Conservation (phyloP, 2,329 filamentous ascomycete species). For the Ceratocystis lukuohia region DNA sequence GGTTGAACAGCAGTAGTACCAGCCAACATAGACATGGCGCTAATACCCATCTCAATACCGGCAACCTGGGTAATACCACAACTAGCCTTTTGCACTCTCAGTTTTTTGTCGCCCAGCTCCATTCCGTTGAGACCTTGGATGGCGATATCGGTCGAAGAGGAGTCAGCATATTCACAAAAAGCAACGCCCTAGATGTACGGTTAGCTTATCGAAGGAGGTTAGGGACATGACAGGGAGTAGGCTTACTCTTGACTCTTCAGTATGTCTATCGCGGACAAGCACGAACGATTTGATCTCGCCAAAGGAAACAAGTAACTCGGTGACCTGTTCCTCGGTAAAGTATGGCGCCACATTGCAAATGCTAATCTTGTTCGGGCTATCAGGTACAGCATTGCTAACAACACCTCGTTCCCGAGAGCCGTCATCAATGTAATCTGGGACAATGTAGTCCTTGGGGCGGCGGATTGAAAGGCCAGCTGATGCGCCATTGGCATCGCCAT, state of each 20-base stretch:
- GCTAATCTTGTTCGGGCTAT: slow-evolving; percentile 90
- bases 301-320: slow-evolving; percentile 79
- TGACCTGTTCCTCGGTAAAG: slow-evolving; percentile 81
- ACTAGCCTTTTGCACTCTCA: slow-evolving; percentile 80
- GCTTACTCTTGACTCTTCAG: slow-evolving; percentile 75
- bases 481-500: slow-evolving; percentile 40
- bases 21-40: slow-evolving; percentile 94
- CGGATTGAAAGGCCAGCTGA: slow-evolving; percentile 58
- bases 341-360: slow-evolving; percentile 80
- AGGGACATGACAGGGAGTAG: not conserved
- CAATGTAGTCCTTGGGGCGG: slow-evolving; percentile 93
- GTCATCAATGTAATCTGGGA: slow-evolving; percentile 60
- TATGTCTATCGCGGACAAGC: slow-evolving; percentile 72
- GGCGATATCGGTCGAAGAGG: slow-evolving; percentile 62
- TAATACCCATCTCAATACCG: slow-evolving; percentile 88
- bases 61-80: slow-evolving; percentile 87
- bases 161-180: slow-evolving; percentile 87
- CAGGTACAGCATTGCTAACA: slow-evolving; percentile 67
- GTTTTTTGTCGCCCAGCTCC: slow-evolving; percentile 73
- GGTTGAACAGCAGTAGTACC: slow-evolving; percentile 69
- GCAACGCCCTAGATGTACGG: slow-evolving; percentile 60
- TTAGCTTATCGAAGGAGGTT: slow-evolving; percentile 24
- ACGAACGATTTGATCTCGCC: slow-evolving; percentile 87
- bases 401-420: slow-evolving; percentile 61
- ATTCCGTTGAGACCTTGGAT: slow-evolving; percentile 87